Base-by-base conservation (phyloP, 139 green algal species). In the Edaphochlamys debaryana region DNA sequence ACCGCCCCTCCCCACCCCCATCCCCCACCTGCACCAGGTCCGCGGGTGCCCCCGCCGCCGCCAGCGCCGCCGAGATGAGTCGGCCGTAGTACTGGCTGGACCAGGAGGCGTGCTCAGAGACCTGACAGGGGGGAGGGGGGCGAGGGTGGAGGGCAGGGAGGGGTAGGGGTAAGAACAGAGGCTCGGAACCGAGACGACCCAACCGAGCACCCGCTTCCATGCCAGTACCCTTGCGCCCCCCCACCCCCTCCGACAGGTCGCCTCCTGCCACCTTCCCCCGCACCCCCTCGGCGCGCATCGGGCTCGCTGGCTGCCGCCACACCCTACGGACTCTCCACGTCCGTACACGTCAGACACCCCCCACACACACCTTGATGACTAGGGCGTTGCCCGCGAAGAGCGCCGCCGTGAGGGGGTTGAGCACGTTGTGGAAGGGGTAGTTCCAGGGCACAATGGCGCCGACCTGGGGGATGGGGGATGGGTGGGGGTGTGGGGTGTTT, bases 391-490 rank as follows among this genome's bases (percentile, higher is more conserved):
- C 97, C n/a, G 96, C 89, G 85, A 98, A 98, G 0, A 99, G 67
- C 4, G 95, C 95, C 1, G 97, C 95, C 1, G 94, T 94, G 29
- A 99, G 90, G 1, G 97, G 97, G 91, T 99, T 99, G 67, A 99
- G 94, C 25, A 99, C 90, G 89, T 99, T 99, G 92, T 99, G 97
- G 87, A 99, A 99, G 68, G 97, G 97, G 88, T 98, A 99, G 92
- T 99, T 99, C 94, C 95, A 99, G 17, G 97, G 97, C 64, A 99
- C 96, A 78, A 99, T 99, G 42, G 96, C 96, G 22, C 95, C 97
- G 56, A 99, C 85, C 90, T 94, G 88, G 29, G 87, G 27, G 32
- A 0, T 34, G n/a, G n/a, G n/a, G n/a, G n/a, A n/a, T n/a, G n/a
- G n/a, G n/a, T n/a, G n/a, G n/a, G n/a, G n/a, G n/a, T n/a, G n/a